Conservation (phyloP, 2,329 filamentous ascomycete species). For the Chrysosporium keratinophilum region DNA sequence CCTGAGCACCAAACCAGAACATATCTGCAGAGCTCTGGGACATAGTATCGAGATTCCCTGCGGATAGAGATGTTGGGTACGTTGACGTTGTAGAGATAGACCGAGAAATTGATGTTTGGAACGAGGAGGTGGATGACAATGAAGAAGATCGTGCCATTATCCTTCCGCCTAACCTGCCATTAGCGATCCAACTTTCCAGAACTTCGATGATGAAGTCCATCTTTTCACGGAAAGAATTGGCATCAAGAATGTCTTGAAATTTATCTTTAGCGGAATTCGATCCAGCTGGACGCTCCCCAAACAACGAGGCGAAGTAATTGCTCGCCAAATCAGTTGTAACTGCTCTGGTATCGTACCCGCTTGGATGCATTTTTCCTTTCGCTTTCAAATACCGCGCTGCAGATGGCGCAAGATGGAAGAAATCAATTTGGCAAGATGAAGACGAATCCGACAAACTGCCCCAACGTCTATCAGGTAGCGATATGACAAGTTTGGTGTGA, state of each 20-base stretch:
- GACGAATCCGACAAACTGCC: conserved; percentile 5
- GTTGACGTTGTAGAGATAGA: conserved; percentile 13
- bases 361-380: conserved; percentile 35
- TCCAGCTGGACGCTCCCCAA: conserved; percentile 22
- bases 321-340: conserved; percentile 34
- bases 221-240: conserved; percentile 38
- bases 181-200: conserved; percentile 32
- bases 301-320: conserved; percentile 33
- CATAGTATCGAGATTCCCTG: conserved; percentile 4
- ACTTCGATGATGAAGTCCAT: conserved; percentile 34
- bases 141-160: conserved; percentile 7
- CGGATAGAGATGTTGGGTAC: conserved; percentile 12
- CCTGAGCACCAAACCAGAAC: conserved; percentile 36
- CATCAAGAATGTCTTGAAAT: conserved; percentile 35
- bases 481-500: conserved; percentile 43
- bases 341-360: conserved; percentile 35
- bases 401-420: conserved; percentile 40
- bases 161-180: conserved; percentile 31
- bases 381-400: conserved; percentile 36
- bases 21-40: conserved; percentile 20
- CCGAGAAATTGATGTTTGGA: background rate
- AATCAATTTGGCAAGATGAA: conserved; percentile 34
- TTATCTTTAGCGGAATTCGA: conserved; percentile 23
- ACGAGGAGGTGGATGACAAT: conserved; percentile 1
- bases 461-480: conserved; percentile 29